A percentile compares a stretch with the other conserved stretches of the same genome.
Conservation (phyloP, 108 stramenopile species). For the Fragilariopsis cylindrus region DNA sequence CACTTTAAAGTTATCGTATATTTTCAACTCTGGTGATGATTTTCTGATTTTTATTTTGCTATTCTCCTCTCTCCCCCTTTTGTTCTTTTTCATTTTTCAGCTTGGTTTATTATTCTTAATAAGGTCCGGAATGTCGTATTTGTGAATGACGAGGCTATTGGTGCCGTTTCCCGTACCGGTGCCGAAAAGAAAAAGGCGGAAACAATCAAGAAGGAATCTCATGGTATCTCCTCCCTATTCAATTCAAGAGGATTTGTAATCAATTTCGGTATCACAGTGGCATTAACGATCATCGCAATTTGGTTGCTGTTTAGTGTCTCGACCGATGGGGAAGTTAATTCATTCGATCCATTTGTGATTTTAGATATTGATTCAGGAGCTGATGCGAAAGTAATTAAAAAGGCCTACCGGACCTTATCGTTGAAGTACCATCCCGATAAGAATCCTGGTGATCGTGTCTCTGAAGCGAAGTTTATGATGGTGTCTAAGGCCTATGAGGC, state of each 20-base stretch:
- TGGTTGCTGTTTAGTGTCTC: constrained; percentile 68
- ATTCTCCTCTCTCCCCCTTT: constrained; percentile 14
- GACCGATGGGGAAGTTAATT: constrained; percentile 83
- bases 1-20: neutral
- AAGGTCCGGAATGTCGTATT: constrained; percentile 61
- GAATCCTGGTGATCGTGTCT: constrained; percentile 87
- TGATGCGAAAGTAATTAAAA: constrained; percentile 87
- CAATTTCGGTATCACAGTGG: constrained; percentile 66
- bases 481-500: constrained; percentile 96
- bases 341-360: constrained; percentile 93
- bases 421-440: constrained; percentile 94
- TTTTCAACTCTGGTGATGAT: neutral
- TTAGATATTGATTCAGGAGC: constrained; percentile 77
- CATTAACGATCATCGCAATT: constrained; percentile 64
- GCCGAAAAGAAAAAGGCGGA: constrained; percentile 88
- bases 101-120: constrained; percentile 77
- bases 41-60: constrained; percentile 18
- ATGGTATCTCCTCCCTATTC: constrained; percentile 59
- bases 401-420: constrained; percentile 82
- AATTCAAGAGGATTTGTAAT: constrained; percentile 64
- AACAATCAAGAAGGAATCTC: constrained; percentile 71
- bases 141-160: constrained; percentile 69
- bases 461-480: constrained; percentile 96
- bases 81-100: constrained; percentile 36
- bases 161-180: constrained; percentile 81